A percentile compares a stretch with the other conserved stretches of the same genome.
Conservation (phyloP, 2,329 filamentous ascomycete species). For the Leptographium radiaticola region DNA sequence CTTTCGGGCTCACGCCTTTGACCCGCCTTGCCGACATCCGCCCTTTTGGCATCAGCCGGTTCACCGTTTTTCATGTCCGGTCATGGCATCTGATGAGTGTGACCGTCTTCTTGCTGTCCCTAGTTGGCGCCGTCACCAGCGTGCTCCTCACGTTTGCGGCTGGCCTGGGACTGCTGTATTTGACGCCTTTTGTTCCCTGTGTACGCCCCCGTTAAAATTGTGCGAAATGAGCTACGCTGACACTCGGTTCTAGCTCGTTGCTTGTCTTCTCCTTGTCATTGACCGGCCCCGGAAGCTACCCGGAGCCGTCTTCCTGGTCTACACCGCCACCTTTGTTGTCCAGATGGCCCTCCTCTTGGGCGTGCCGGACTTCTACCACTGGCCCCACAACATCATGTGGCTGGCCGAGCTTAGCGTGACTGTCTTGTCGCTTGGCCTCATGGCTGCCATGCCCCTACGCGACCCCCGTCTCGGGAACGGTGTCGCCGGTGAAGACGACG, state of each 20-base stretch:
- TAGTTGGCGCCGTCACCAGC: conserved; percentile 18
- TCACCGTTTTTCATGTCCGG: conserved; percentile 1
- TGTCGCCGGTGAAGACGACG: conserved; percentile 11
- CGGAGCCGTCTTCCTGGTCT: conserved; percentile 16
- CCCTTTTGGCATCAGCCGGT: neutral
- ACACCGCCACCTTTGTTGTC: conserved; percentile 19
- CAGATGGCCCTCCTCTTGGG: conserved; percentile 18
- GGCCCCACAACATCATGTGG: conserved; percentile 13
- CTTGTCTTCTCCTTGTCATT: conserved; percentile 14
- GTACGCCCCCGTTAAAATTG: conserved; percentile 15
- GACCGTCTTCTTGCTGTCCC: conserved; percentile 23
- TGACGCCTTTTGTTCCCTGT: conserved; percentile 21
- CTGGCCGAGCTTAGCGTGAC: conserved; percentile 24
- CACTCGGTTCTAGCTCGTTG: neutral
- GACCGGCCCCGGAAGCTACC: conserved; percentile 19
- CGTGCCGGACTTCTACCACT: conserved; percentile 18
- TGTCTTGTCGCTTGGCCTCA: conserved; percentile 32
- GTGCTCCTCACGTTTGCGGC: conserved; percentile 9
- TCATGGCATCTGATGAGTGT: conserved; percentile 18
- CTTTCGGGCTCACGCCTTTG: conserved; percentile 4
- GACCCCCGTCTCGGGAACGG: conserved; percentile 38
- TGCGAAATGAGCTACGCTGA: too few species aligned
- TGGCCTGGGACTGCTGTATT: conserved; percentile 15
- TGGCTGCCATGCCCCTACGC: conserved; percentile 58
- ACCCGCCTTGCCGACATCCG: conserved; percentile 2